Conservation (phyloP, 805 yeast species). For the Cyberlindnera suaveolens region DNA sequence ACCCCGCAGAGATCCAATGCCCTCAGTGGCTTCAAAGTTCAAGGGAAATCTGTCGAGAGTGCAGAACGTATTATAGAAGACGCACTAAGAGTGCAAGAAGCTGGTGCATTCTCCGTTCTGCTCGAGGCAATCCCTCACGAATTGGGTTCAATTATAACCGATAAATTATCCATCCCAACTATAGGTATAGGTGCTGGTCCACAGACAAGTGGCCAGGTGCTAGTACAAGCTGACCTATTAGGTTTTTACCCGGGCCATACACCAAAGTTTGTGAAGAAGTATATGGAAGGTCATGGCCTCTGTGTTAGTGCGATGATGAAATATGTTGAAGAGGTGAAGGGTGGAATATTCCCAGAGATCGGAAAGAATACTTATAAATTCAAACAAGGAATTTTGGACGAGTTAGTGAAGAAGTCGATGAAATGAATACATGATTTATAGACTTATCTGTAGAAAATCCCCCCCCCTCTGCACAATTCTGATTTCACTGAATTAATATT, state of each 20-base stretch:
- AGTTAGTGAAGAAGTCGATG: constrained; percentile 27
- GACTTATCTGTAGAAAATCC: too few species aligned
- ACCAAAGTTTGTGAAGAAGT: constrained; percentile 75
- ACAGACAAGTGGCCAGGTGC: constrained; percentile 78
- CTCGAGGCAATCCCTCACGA: constrained; percentile 83
- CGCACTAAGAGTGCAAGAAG: constrained; percentile 60
- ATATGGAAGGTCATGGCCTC: constrained; percentile 41
- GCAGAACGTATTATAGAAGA: constrained; percentile 58
- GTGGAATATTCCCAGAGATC: constrained; percentile 50
- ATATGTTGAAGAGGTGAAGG: constrained; percentile 57
- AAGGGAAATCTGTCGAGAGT: constrained; percentile 52
- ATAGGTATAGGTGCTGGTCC: constrained; percentile 97
- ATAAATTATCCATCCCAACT: constrained; percentile 60
- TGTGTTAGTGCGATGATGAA: constrained; percentile 45
- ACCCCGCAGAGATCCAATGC: constrained; percentile 83
- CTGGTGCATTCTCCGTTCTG: constrained; percentile 73
- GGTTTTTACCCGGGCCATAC: constrained; percentile 57
- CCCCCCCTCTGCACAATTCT: too few species aligned
- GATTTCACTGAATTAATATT: background rate
- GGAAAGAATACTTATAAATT: constrained; percentile 62
- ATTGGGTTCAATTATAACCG: constrained; percentile 61
- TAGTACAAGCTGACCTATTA: constrained; percentile 78
- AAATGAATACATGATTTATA: background rate
- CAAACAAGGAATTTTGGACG: constrained; percentile 51
- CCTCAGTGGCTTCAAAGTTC: constrained; percentile 83